Conservation (phyloP, 306 rosid species). For the Glycine soja region DNA sequence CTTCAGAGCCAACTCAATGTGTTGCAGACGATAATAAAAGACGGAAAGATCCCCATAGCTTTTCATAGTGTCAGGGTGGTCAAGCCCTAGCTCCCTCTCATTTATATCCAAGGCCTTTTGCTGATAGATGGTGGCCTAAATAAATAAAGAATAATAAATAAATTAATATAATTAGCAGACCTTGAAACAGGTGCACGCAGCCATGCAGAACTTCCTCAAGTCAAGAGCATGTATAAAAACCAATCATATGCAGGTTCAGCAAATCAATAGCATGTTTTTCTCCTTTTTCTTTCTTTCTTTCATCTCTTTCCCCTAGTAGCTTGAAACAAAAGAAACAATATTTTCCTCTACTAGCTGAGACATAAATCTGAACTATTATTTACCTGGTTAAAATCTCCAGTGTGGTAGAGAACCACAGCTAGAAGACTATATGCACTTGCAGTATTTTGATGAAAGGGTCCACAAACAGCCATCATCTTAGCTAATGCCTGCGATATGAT, state of each 20-base stretch:
- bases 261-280: too few species aligned
- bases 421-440: conserved; percentile 97
- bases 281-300: too few species aligned
- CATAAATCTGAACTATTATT: conserved; percentile 13
- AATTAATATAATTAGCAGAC: too few species aligned
- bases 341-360: neutral
- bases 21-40: conserved; percentile 94
- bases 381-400: conserved; percentile 98
- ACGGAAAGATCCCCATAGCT: conserved; percentile 99
- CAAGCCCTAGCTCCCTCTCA: conserved; percentile 97
- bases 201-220: too few species aligned
- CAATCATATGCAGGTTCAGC: too few species aligned
- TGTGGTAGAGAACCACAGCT: conserved; percentile 98
- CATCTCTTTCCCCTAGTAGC: neutral
- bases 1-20: conserved; percentile 94
- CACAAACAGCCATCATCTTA: conserved; percentile 92
- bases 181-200: too few species aligned
- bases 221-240: too few species aligned
- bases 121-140: conserved; percentile 95
- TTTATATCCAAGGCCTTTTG: conserved; percentile 94
- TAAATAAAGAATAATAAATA: conserved; percentile 10
- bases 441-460: conserved; percentile 93
- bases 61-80: conserved; percentile 99
- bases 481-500: conserved; percentile 74
- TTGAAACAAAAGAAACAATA: conserved; percentile 2